Base-by-base conservation (phyloP, 202 grass and related monocot genomes). In the Zizania palustris region DNA sequence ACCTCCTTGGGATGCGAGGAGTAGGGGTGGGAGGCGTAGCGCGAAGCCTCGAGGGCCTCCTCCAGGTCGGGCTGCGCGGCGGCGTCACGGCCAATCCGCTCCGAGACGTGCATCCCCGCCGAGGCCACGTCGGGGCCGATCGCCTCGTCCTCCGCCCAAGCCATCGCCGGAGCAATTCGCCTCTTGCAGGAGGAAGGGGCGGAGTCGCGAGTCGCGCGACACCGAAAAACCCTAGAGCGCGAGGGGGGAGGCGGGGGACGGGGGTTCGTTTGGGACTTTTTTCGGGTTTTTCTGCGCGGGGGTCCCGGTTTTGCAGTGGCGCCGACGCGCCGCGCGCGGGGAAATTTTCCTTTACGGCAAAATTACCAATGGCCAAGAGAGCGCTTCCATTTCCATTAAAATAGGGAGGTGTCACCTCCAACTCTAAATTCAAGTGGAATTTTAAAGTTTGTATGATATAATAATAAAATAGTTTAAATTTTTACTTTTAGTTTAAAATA, bases 21-120 rank as follows among this genome's bases (percentile, higher is more conserved):
- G 80, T 98, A 98, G 44, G 91, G 91, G 21, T 98, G 89, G 55
- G 91, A 92, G 8, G 95, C 85, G 72, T 98, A 98, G 79, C 95
- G 95, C 70, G 91, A 98, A 39, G 95, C 89, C 85, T 98, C 95
- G 15, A 98, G 87, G 4, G 87, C 85, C 87, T 98, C 95, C 74
- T 98, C 91, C 80, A 98, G 84, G 75, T 98, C 95, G 58, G 93
- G 86, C 60, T 92, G 91, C 22, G 83, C 85, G 77, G 83, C 86
- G 41, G 87, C 89, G 59, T 98, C 91, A 55, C 75, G 87, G 50
- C 82, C 83, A 74, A 98, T 92, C 11, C 91, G 85, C 95, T 98
- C 89, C 61, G 91, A 92, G 44, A 98, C 77, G 71, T 94, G 87
- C 50, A 94, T 83, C 45, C 95, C 95, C 15, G 95, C 91, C 3